These are phyloP conservation scores for Pseudogymnoascus sp. DNA, from an alignment of 2,329 filamentous ascomycete genomes.

Conservation along the genomic window DNA sequence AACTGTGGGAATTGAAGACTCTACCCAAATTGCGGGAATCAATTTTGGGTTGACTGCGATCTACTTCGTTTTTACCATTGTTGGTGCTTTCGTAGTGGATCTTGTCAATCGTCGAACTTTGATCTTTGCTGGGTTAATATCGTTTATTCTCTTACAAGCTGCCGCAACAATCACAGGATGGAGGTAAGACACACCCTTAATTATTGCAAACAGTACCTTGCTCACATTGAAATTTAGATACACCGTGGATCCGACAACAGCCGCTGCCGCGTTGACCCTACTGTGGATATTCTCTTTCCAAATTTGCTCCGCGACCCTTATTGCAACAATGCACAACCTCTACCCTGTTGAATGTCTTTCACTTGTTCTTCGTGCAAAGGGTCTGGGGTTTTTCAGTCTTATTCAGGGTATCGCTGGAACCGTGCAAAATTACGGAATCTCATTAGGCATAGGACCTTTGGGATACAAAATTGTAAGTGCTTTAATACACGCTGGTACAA, in stretches of 20 bases:
- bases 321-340: conserved; percentile 41
- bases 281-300: conserved; percentile 42
- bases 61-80: conserved; percentile 38
- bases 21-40: conserved; percentile 34
- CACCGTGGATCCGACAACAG: conserved; percentile 22
- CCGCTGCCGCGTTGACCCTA: conserved; percentile 34
- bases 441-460: conserved; percentile 37
- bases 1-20: conserved; percentile 33
- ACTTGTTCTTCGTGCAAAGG: conserved; percentile 35
- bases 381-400: conserved; percentile 37
- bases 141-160: conserved; percentile 37
- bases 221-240: conserved; percentile 24
- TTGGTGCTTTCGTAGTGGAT: conserved; percentile 36
- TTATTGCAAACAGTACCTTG: not conserved
- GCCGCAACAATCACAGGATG: conserved; percentile 40
- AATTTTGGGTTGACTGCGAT: conserved; percentile 35
- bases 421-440: conserved; percentile 38
- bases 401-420: conserved; percentile 37
- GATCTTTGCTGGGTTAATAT: conserved; percentile 35
- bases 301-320: conserved; percentile 36
- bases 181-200: conserved; percentile 19
- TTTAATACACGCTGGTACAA: too few relatives aligned
- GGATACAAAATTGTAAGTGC: conserved; percentile 44
- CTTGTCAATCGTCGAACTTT: conserved; percentile 35
- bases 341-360: conserved; percentile 38